Evolutionary conservation across 257 asterid genomes (phyloP).

Genomic region (Nicotiana tabacum): DNA sequence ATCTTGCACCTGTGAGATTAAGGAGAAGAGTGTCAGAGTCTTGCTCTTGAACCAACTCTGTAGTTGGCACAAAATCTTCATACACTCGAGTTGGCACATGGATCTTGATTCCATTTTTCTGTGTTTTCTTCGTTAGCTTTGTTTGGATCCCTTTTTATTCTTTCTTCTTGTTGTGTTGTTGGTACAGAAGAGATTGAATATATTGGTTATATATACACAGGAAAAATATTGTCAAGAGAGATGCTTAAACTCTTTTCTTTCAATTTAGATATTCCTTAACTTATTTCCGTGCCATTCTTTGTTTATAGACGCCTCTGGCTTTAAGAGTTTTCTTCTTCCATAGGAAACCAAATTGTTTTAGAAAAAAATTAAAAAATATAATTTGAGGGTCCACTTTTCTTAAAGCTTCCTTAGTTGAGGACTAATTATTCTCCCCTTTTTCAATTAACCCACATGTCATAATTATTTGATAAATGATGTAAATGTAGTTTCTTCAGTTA

Average conservation of each 20-base stretch:
- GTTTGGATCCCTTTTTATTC: no score
- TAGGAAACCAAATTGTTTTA: background rate
- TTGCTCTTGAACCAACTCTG: slow-evolving; percentile 11
- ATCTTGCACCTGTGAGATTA: background rate
- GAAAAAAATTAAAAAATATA: background rate
- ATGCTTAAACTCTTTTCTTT: background rate
- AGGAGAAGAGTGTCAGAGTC: background rate
- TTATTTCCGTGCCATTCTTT: background rate
- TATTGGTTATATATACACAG: background rate
- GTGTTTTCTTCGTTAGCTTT: no score
- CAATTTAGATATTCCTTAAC: background rate
- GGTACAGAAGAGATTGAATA: background rate
- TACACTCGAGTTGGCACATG: no score
- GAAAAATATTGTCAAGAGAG: background rate
- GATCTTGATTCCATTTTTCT: background rate
- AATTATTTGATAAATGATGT: background rate
- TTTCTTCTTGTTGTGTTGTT: background rate
- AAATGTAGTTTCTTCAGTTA: background rate
- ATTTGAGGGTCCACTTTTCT: no score
- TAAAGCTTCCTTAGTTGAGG: no score
- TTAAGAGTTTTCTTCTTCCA: background rate
- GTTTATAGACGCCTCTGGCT: background rate
- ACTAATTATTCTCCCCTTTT: no score
- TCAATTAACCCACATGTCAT: background rate
- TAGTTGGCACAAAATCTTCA: slow-evolving; percentile 5